Evolutionary conservation across 169 alveolate species (phyloP).

Genomic region (Cryptosporidium ryanae): DNA sequence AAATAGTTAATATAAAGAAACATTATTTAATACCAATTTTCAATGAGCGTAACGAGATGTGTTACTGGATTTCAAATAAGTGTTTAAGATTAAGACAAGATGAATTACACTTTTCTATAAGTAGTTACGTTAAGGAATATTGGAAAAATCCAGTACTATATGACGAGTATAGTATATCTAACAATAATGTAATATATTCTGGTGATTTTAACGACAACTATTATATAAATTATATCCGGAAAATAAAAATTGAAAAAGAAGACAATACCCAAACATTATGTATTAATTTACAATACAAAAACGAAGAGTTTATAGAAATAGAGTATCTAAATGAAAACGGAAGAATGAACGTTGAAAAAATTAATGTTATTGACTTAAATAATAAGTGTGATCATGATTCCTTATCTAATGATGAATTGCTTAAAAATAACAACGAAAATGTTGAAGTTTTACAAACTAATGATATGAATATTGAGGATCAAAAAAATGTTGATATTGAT

Average conservation of each 20-base stretch:
- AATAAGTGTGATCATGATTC: background rate
- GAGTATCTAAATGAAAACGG: constrained; percentile 6
- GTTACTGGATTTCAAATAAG: constrained; percentile 60
- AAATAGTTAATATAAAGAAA: background rate
- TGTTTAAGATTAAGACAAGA: constrained; percentile 6
- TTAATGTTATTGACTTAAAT: constrained; percentile 17
- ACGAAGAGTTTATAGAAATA: constrained; percentile 21
- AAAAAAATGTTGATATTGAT: no score
- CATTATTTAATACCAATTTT: constrained; percentile 54
- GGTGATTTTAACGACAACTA: background rate
- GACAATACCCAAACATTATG: constrained; percentile 35
- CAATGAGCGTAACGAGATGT: constrained; percentile 21
- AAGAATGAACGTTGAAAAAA: constrained; percentile 2
- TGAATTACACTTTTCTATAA: constrained; percentile 21
- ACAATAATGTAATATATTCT: constrained; percentile 31
- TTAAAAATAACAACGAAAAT: background rate
- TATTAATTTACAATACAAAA: constrained; percentile 18
- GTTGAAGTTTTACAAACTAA: background rate
- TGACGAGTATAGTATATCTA: constrained; percentile 6
- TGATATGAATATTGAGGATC: no score
- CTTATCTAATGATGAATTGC: background rate
- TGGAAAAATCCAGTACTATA: constrained; percentile 35
- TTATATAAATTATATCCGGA: constrained; percentile 6
- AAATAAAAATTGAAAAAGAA: constrained; percentile 42
- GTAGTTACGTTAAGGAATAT: constrained; percentile 47